phyloP scores from a whole-genome alignment of 768 basidiomycete genomes.

The Candolleomyces eurysporus region DNA sequence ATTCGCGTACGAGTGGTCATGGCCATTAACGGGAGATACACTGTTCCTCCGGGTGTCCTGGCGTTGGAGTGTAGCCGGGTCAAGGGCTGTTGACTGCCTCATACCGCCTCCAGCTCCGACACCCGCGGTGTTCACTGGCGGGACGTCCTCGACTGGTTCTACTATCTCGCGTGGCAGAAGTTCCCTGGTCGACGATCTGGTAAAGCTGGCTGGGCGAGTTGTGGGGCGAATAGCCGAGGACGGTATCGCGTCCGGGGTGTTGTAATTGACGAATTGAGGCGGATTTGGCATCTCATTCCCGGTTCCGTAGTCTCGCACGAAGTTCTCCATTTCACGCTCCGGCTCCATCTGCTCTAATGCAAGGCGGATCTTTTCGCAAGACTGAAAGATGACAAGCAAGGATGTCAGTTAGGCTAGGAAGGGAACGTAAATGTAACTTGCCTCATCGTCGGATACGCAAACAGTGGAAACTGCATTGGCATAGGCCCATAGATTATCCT shows the following conservation, averaged over 20 bases:
- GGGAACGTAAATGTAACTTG: slow-evolving; percentile 50
- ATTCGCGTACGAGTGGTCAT: slow-evolving; percentile 7
- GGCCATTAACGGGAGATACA: slow-evolving; percentile 7
- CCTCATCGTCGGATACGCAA: slow-evolving; percentile 95
- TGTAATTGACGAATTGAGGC: slow-evolving; percentile 83
- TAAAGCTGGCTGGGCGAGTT: slow-evolving; percentile 57
- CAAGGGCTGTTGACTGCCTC: slow-evolving; percentile 27
- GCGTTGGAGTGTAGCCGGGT: slow-evolving; percentile 32
- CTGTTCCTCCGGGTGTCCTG: slow-evolving; percentile 3
- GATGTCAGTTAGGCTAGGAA: slow-evolving; percentile 1
- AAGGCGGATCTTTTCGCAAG: slow-evolving; percentile 86
- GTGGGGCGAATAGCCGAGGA: slow-evolving; percentile 55
- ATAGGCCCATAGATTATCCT: slow-evolving; percentile 94
- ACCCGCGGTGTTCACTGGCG: slow-evolving; percentile 60
- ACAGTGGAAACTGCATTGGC: slow-evolving; percentile 96
- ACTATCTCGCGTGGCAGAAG: slow-evolving; percentile 25
- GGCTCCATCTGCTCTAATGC: slow-evolving; percentile 88
- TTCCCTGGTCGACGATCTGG: slow-evolving; percentile 42
- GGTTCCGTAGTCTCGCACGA: slow-evolving; percentile 87
- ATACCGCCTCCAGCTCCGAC: slow-evolving; percentile 61
- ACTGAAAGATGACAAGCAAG: slow-evolving; percentile 42
- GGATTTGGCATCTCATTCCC: slow-evolving; percentile 87
- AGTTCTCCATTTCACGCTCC: slow-evolving; percentile 83
- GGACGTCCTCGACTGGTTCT: slow-evolving; percentile 39
- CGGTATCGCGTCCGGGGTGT: slow-evolving; percentile 61